Percentiles rank a stretch among this genome's conserved stretches.
These are phyloP conservation scores for Cordyceps tenuipes DNA, from an alignment of 2,329 filamentous ascomycete genomes.

Conservation along the genomic window DNA sequence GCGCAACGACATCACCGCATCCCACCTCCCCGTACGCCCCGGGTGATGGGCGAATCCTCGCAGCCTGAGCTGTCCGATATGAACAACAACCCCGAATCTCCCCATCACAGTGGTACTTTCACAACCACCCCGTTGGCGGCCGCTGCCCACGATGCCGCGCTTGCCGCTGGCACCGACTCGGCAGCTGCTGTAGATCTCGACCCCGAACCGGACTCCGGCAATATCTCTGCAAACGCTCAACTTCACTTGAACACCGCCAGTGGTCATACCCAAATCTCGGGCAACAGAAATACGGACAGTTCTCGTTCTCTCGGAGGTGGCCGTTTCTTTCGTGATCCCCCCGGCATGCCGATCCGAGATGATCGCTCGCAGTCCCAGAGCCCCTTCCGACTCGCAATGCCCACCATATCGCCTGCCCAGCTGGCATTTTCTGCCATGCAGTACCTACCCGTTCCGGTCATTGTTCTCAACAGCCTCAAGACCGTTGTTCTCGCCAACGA, in stretches of 20 bases:
- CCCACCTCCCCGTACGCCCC: neutral
- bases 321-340: conserved; percentile 28
- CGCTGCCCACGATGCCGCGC: conserved; percentile 13
- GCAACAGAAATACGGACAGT: conserved; percentile 18
- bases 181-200: conserved; percentile 3
- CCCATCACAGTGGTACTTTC: neutral
- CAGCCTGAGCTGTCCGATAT: conserved; percentile 6
- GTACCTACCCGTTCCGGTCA: conserved; percentile 63
- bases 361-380: conserved; percentile 29
- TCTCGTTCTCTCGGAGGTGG: conserved; percentile 19
- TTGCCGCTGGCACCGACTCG: conserved; percentile 13
- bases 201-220: conserved; percentile 14
- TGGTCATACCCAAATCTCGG: neutral
- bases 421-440: conserved; percentile 61
- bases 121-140: neutral
- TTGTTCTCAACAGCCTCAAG: conserved; percentile 61
- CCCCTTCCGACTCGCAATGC: conserved; percentile 35
- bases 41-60: neutral
- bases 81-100: neutral
- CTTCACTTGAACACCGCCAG: conserved; percentile 15
- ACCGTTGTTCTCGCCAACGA: conserved; percentile 68
- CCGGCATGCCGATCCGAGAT: conserved; percentile 13
- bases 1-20: neutral
- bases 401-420: conserved; percentile 41
- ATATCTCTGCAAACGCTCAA: conserved; percentile 9